Conservation (phyloP, 2,329 filamentous ascomycete genomes). For the Calonectria honghensis region DNA sequence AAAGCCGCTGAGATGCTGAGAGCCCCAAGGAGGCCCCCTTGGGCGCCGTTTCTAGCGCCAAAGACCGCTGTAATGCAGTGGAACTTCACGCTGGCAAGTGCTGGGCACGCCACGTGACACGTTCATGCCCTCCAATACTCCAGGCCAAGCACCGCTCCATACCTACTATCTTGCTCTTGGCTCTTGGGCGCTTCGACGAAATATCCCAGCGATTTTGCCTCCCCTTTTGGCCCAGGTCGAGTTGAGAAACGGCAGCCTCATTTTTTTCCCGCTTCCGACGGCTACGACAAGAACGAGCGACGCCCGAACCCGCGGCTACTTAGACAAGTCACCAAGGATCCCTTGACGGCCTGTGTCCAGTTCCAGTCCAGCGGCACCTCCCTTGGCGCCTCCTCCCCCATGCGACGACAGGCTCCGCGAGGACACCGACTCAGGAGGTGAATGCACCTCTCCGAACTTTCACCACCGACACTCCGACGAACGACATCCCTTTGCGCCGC, state of each 20-base stretch:
- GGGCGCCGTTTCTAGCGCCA: constrained; percentile 52
- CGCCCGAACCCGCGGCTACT: constrained; percentile 38
- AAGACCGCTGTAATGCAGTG: constrained; percentile 52
- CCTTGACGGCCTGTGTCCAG: constrained; percentile 52
- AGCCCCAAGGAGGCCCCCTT: constrained; percentile 10
- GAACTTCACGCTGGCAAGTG: constrained; percentile 48
- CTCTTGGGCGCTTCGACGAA: constrained; percentile 51
- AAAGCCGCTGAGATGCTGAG: constrained; percentile 4
- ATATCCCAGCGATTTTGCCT: constrained; percentile 43
- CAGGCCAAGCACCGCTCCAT: constrained; percentile 38
- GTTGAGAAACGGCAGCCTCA: constrained; percentile 32
- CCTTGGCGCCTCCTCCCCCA: constrained; percentile 54
- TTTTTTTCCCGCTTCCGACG: constrained; percentile 33
- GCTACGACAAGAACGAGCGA: constrained; percentile 34
- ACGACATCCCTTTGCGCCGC: constrained; percentile 49
- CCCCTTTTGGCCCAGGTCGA: constrained; percentile 45
- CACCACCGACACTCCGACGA: constrained; percentile 50
- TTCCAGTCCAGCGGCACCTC: constrained; percentile 53
- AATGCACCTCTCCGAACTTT: constrained; percentile 54
- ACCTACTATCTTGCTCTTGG: constrained; percentile 53
- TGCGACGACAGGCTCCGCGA: constrained; percentile 60
- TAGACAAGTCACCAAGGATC: constrained; percentile 45
- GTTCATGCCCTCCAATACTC: constrained; percentile 53
- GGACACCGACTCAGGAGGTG: constrained; percentile 59
- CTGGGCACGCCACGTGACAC: constrained; percentile 54